Base-by-base conservation (phyloP, 768 basidiomycete genomes). In the Jaapia argillacea region DNA sequence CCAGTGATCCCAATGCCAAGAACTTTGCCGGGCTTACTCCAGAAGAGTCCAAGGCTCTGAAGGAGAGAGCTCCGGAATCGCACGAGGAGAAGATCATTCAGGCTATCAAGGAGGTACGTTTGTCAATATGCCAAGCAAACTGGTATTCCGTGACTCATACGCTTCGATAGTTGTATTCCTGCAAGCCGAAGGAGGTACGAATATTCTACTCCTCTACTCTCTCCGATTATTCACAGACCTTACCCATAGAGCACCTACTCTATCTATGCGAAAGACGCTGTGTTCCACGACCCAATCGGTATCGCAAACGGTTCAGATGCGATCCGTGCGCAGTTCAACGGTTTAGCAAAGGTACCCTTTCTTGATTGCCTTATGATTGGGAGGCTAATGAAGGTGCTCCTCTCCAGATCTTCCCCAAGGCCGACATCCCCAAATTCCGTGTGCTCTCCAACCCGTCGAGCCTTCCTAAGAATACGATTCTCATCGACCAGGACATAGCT, bases 401-500 rank as follows among this genome's bases (percentile, higher is more conserved):
- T 10, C 41, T 25, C 7, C 46, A 70, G 70, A 48, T 71, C 5
- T 72, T 71, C 48, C 61, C 64, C 3, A 61, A 62, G 3, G 68
- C 67, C 10, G 67, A 70, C 26, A 59, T 74, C 13, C 59, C 59
- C 2, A 66, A 58, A 36, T 67, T 71, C 47, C 64, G 67, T 5
- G 35, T 72, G 14, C 53, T 72, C 5, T 42, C 66, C 48, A 71
- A 65, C 39, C 70, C 71, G 2, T 42, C 60, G 2, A 59, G 55
- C 5, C 49, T 67, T 4, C 59, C 64, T 13, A 48, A 58, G 28
- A 67, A 54, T 45, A 63, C 58, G 7, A 58, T 72, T 22, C 58
- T 72, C 24, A 67, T 72, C 39, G 69, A 71, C 50, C 70, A 68
- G 50, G 69, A 74, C 43, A 69, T 74, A 4, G 55, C 64, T 0